Conservation (phyloP, 495 filamentous ascomycete species). For the Hypoxylon trugodes region DNA sequence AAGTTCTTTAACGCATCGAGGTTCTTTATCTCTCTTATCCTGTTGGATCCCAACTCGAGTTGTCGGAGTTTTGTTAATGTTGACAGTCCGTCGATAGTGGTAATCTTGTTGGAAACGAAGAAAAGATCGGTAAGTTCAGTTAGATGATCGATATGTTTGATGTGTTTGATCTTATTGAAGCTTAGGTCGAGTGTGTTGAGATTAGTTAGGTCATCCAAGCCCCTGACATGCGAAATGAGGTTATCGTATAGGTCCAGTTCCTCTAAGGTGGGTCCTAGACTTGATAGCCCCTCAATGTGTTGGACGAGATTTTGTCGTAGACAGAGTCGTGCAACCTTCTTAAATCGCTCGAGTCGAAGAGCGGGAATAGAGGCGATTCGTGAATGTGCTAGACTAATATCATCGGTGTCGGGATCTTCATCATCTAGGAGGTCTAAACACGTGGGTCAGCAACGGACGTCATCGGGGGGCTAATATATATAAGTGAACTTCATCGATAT, state of each 20-base stretch:
- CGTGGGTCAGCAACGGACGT: conserved; percentile 17
- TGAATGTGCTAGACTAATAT: conserved; percentile 89
- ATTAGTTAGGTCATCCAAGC: conserved; percentile 77
- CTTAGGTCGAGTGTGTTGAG: conserved; percentile 87
- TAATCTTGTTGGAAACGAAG: conserved; percentile 95
- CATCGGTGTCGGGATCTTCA: conserved; percentile 65
- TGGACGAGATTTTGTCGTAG: conserved; percentile 93
- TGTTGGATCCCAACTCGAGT: conserved; percentile 90
- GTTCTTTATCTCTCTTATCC: conserved; percentile 89
- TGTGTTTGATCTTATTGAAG: conserved; percentile 99
- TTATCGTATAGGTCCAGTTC: conserved; percentile 99
- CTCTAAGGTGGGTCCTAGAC: conserved; percentile 68
- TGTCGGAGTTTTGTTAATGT: conserved; percentile 77
- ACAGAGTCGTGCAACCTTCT: conserved; percentile 79
- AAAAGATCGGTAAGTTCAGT: conserved; percentile 83
- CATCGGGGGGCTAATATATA: too few relatives aligned
- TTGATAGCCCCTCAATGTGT: conserved; percentile 74
- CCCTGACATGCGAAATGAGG: conserved; percentile 85
- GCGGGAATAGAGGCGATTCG: conserved; percentile 82
- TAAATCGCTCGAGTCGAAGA: conserved; percentile 83
- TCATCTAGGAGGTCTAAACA: conserved; percentile 63
- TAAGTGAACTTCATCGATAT: background rate
- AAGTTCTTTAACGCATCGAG: conserved; percentile 77
- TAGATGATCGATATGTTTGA: conserved; percentile 86
- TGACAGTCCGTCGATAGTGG: conserved; percentile 83